Conservation (phyloP, 176 grass and related monocot species). For the Cenchrus purpureus region DNA sequence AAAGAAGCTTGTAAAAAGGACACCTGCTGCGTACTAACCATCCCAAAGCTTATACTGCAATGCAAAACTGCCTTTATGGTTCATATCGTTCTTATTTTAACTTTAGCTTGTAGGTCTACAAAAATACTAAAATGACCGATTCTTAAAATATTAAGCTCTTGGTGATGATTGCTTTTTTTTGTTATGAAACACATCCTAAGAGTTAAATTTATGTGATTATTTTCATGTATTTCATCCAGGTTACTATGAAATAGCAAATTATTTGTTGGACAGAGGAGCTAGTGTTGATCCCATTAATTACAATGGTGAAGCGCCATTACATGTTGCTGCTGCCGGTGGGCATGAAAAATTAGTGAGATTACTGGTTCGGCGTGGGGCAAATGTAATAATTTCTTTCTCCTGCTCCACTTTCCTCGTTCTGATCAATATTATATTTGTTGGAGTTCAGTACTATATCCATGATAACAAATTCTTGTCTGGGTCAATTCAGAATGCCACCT, state of each 20-base stretch:
- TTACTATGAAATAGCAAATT: neutral
- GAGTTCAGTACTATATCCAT: neutral
- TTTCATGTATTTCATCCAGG: conserved; percentile 16
- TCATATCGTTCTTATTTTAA: neutral
- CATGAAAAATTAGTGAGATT: neutral
- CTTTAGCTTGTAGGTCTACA: neutral
- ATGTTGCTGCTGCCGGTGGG: neutral
- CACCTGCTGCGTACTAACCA: neutral
- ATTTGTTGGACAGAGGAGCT: conserved; percentile 25
- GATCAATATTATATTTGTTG: neutral
- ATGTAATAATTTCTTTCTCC: conserved; percentile 30
- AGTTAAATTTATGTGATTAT: neutral
- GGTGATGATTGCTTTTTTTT: neutral
- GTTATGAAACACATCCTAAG: neutral
- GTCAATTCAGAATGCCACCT: neutral
- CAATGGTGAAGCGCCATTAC: conserved; percentile 24
- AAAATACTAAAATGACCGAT: neutral
- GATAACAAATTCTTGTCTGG: neutral
- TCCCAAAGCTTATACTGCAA: neutral
- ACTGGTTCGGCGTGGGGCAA: neutral
- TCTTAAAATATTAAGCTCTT: conserved; percentile 6
- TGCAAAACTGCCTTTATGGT: neutral
- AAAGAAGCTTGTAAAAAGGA: neutral
- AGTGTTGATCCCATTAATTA: conserved; percentile 27
- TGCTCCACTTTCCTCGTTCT: neutral